Evolutionary conservation across 2,329 filamentous ascomycete species (phyloP).

Genomic region (Juglanconis juglandina): DNA sequence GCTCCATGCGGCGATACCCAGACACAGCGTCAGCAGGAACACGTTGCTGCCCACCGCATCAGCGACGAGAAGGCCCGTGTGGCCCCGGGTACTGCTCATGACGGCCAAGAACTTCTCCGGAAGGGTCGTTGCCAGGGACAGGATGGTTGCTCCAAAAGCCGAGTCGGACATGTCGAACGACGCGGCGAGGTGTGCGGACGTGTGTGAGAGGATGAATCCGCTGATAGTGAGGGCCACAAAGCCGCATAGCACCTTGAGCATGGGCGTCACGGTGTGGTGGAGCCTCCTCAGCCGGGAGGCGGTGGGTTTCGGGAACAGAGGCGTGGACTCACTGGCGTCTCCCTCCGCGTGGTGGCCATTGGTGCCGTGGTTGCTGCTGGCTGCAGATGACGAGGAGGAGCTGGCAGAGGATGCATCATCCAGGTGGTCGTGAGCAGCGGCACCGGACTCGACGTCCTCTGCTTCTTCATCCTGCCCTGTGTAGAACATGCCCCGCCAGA

Average conservation of each 20-base stretch:
- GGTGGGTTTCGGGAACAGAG: constrained; percentile 6
- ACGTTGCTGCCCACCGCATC: constrained; percentile 54
- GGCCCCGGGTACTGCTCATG: constrained; percentile 42
- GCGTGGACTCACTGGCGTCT: constrained; percentile 9
- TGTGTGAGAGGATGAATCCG: constrained; percentile 18
- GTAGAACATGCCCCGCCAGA: constrained; percentile 39
- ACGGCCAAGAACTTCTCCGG: constrained; percentile 52
- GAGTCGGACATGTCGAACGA: constrained; percentile 20
- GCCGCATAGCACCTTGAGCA: constrained; percentile 10
- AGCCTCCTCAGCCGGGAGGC: constrained; percentile 1
- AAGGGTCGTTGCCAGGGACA: constrained; percentile 42
- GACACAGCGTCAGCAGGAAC: constrained; percentile 49
- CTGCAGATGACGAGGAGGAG: constrained; percentile 41
- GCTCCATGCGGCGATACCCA: constrained; percentile 31
- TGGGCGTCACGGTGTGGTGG: constrained; percentile 10
- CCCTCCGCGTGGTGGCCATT: background rate
- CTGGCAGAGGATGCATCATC: constrained; percentile 24
- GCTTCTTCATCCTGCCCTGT: constrained; percentile 35
- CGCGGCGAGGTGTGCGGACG: constrained; percentile 15
- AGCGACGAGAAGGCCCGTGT: constrained; percentile 47
- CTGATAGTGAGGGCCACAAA: constrained; percentile 43
- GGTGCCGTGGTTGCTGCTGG: constrained; percentile 24
- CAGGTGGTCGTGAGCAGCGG: constrained; percentile 23
- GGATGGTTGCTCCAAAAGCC: constrained; percentile 16
- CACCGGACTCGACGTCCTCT: constrained; percentile 26